Percentiles rank a stretch among this genome's conserved stretches.
Conservation (phyloP, 441 rosid species). For the Arabidopsis hybrid region DNA sequence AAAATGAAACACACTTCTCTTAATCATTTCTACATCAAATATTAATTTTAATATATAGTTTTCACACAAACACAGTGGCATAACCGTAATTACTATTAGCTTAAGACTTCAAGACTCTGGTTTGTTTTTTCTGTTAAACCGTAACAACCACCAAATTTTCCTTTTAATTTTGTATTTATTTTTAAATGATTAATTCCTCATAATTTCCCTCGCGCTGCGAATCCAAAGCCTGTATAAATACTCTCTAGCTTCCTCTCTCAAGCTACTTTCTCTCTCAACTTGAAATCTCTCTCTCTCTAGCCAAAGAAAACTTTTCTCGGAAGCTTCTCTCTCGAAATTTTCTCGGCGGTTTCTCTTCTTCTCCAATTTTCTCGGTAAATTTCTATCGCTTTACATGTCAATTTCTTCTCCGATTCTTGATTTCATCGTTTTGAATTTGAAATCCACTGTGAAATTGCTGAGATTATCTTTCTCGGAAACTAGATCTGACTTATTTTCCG, state of each 20-base stretch:
- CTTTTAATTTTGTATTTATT: not conserved
- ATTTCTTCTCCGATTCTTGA: slow-evolving; percentile 6
- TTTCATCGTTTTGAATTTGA: not conserved
- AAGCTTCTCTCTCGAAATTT: slow-evolving; percentile 13
- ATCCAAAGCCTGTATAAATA: slow-evolving; percentile 34
- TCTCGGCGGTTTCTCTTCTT: slow-evolving; percentile 21
- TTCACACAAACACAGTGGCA: slow-evolving; percentile 4
- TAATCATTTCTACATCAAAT: slow-evolving; percentile 7
- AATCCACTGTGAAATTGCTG: not conserved
- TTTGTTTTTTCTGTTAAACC: slow-evolving; percentile 19
- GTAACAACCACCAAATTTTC: slow-evolving; percentile 30
- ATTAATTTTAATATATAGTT: not conserved
- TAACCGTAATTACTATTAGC: slow-evolving; percentile 17
- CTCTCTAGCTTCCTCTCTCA: slow-evolving; percentile 20
- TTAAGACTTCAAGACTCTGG: not conserved
- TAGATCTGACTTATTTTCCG: not conserved
- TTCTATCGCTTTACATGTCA: too few species aligned
- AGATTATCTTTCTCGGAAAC: not conserved
- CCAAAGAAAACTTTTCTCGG: slow-evolving; percentile 31
- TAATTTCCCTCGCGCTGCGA: slow-evolving; percentile 35
- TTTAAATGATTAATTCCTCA: slow-evolving; percentile 9
- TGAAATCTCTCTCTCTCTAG: slow-evolving; percentile 16
- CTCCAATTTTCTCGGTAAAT: not conserved
- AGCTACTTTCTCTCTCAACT: slow-evolving; percentile 29
- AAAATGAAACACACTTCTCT: not conserved